phyloP scores from a whole-genome alignment of 768 basidiomycete species.

The Leccinum olivaceopallidum region DNA sequence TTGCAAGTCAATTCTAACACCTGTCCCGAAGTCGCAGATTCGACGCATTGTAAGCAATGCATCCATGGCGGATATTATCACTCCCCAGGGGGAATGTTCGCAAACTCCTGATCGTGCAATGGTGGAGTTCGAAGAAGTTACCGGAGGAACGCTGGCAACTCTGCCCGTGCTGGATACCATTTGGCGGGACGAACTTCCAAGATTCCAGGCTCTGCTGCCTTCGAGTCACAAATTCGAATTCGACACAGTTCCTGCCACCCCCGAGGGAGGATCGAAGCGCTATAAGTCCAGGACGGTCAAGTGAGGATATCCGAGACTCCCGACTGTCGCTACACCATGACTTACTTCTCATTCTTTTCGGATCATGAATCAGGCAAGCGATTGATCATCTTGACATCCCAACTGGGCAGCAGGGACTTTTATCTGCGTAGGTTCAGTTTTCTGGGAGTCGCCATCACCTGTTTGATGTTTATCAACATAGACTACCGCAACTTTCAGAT shows the following conservation, averaged over 20 bases:
- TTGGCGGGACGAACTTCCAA: slow-evolving; percentile 3
- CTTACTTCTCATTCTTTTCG: background rate
- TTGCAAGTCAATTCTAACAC: slow-evolving; percentile 3
- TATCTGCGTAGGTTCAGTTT: slow-evolving; percentile 8
- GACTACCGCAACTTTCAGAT: background rate
- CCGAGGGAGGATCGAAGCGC: slow-evolving; percentile 12
- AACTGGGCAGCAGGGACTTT: slow-evolving; percentile 8
- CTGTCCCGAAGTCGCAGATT: background rate
- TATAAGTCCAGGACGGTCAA: slow-evolving; percentile 4
- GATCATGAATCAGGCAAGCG: background rate
- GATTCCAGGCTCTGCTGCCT: background rate
- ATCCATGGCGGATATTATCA: background rate
- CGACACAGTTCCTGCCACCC: slow-evolving; percentile 2
- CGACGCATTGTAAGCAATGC: slow-evolving; percentile 1
- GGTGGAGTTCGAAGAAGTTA: background rate
- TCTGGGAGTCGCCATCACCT: background rate
- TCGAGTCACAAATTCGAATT: background rate
- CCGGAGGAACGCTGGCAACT: slow-evolving; percentile 9
- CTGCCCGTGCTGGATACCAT: background rate
- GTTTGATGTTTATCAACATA: background rate
- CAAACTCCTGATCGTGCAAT: background rate
- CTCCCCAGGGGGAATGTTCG: background rate
- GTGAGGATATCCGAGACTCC: background rate
- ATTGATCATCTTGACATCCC: background rate
- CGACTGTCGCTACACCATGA: background rate